Conservation (phyloP, 2,329 filamentous ascomycete genomes). For the Grosmannia clavigera region DNA sequence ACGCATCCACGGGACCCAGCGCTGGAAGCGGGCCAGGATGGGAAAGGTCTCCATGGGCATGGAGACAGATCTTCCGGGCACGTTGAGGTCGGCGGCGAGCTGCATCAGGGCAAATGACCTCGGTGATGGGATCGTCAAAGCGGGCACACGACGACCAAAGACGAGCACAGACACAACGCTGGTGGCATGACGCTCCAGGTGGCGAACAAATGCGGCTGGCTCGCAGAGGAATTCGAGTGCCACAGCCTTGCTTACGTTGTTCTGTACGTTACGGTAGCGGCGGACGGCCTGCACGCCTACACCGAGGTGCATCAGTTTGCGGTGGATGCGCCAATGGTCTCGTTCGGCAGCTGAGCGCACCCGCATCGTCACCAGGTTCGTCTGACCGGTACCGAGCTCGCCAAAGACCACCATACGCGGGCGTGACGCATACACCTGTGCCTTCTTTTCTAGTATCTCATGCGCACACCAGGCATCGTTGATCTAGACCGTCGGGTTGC, state of each 20-base stretch:
- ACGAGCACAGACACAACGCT: conserved; percentile 44
- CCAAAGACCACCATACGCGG: conserved; percentile 36
- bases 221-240: conserved; percentile 33
- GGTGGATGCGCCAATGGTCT: conserved; percentile 30
- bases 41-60: conserved; percentile 46
- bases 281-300: conserved; percentile 43
- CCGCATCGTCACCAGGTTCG: conserved; percentile 31
- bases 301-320: conserved; percentile 38
- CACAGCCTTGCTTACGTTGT: conserved; percentile 44
- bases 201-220: conserved; percentile 35
- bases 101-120: conserved; percentile 46
- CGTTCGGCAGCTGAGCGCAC: conserved; percentile 25
- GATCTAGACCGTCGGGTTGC: conserved; percentile 33
- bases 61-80: conserved; percentile 39
- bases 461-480: conserved; percentile 36
- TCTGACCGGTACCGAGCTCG: conserved; percentile 31
- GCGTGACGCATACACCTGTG: conserved; percentile 36
- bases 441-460: conserved; percentile 42
- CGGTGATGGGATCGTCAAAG: conserved; percentile 42
- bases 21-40: conserved; percentile 33
- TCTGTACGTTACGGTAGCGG: conserved; percentile 40
- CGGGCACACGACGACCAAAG: conserved; percentile 40
- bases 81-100: conserved; percentile 41
- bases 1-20: conserved; percentile 36
- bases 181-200: conserved; percentile 40